Percentiles rank a stretch among this genome's conserved stretches.
These are phyloP conservation scores for Pontederia paniculata DNA, from an alignment of 176 grass and related monocot species.

Conservation along the genomic window DNA sequence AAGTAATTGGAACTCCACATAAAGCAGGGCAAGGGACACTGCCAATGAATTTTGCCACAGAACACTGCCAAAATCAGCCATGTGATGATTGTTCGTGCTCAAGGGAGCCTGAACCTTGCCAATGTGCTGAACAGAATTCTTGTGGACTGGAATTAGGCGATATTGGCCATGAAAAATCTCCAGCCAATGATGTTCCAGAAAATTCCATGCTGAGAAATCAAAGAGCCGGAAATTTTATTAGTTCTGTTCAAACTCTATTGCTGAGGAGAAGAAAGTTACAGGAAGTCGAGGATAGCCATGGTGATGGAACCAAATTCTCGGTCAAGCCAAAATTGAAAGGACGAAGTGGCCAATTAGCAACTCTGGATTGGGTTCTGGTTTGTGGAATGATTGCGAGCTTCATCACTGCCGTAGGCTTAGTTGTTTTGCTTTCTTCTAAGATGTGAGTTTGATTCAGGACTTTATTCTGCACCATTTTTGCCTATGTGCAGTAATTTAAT, in stretches of 20 bases:
- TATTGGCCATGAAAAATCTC: neutral
- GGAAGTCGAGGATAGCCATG: conserved; percentile 9
- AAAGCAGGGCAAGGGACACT: conserved; percentile 18
- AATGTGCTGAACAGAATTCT: neutral
- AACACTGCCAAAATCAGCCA: conserved; percentile 22
- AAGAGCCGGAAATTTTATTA: conserved; percentile 4
- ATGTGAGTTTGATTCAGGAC: too few species aligned
- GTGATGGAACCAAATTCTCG: neutral
- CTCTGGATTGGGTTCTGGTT: conserved; percentile 45
- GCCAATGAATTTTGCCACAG: conserved; percentile 16
- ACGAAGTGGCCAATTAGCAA: conserved; percentile 11
- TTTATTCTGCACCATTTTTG: too few species aligned
- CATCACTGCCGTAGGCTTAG: conserved; percentile 24
- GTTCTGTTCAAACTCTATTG: conserved; percentile 26
- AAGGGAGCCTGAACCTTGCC: conserved; percentile 13
- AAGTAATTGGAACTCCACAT: conserved; percentile 39
- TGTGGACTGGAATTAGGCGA: conserved; percentile 2
- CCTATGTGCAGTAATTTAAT: too few species aligned
- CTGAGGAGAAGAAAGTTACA: conserved; percentile 44
- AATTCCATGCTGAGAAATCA: neutral
- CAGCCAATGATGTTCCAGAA: neutral
- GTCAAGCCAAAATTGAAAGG: conserved; percentile 15
- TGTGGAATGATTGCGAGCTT: conserved; percentile 40
- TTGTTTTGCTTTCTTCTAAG: conserved; percentile 31
- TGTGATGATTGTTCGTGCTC: conserved; percentile 41